phyloP scores from a whole-genome alignment of 768 basidiomycete genomes.

The Pisolithus microcarpus region DNA sequence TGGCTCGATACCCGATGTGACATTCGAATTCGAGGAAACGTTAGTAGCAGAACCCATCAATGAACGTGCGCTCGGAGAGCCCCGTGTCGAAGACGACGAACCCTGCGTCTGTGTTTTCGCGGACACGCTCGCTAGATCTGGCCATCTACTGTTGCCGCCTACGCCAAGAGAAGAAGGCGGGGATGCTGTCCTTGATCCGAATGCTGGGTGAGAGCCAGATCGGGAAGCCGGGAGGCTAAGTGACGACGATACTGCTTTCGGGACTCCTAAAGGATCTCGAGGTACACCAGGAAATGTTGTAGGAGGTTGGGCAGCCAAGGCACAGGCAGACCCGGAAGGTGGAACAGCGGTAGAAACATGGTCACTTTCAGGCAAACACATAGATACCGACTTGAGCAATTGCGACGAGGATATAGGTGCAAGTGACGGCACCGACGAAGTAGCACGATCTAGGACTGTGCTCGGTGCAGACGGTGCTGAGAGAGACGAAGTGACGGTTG shows the following conservation, averaged over 20 bases:
- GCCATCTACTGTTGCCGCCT: neutral
- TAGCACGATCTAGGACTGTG: too few species aligned
- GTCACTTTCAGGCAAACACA: neutral
- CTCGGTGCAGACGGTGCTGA: conserved; percentile 7
- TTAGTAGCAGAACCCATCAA: neutral
- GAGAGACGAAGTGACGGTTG: conserved; percentile 8
- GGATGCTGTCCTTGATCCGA: neutral
- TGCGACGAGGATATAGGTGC: neutral
- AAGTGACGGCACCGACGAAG: neutral
- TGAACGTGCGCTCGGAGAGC: neutral
- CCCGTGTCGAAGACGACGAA: neutral
- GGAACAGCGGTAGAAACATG: too few species aligned
- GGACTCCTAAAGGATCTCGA: neutral
- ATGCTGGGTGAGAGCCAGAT: neutral
- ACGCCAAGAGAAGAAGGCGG: neutral
- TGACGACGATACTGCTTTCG: neutral
- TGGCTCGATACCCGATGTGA: neutral
- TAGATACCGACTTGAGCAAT: neutral
- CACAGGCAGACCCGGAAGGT: too few species aligned
- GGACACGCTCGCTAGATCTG: neutral
- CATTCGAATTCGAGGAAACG: neutral
- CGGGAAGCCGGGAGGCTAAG: neutral
- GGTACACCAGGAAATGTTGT: neutral
- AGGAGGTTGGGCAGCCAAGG: neutral
- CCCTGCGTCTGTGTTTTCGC: neutral